phyloP scores from a whole-genome alignment of 108 stramenopile genomes.

The Poteriospumella lacustris region DNA sequence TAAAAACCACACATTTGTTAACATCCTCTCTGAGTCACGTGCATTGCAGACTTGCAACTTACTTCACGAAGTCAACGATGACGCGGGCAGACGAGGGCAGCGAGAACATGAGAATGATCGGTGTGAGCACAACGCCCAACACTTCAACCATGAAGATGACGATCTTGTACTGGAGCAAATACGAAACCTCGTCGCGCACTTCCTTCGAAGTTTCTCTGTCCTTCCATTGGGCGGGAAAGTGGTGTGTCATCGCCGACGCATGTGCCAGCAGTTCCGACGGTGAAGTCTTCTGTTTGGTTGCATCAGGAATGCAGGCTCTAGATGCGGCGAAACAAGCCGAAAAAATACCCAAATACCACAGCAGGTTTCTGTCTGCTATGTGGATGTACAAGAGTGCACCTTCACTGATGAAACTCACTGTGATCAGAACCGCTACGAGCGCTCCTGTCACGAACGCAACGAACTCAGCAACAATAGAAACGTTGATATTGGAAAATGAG shows the following conservation, averaged over 20 bases:
- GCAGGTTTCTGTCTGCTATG: slow-evolving; percentile 76
- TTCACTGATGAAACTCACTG: slow-evolving; percentile 81
- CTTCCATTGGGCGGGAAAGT: slow-evolving; percentile 77
- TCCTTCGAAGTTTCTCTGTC: slow-evolving; percentile 62
- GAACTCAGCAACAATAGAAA: slow-evolving; percentile 65
- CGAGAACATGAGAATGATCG: slow-evolving; percentile 75
- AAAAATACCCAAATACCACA: slow-evolving; percentile 74
- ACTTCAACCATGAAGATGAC: slow-evolving; percentile 57
- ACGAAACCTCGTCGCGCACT: slow-evolving; percentile 58
- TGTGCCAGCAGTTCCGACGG: slow-evolving; percentile 43
- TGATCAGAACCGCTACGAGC: slow-evolving; percentile 76
- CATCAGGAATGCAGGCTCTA: slow-evolving; percentile 54
- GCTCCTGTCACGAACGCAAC: slow-evolving; percentile 85
- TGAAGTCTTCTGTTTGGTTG: neutral
- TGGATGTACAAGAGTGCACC: slow-evolving; percentile 84
- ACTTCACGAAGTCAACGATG: slow-evolving; percentile 71
- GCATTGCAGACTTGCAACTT: neutral
- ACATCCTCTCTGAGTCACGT: neutral
- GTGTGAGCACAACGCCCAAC: slow-evolving; percentile 69
- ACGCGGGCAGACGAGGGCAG: slow-evolving; percentile 71
- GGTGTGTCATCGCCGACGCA: slow-evolving; percentile 78
- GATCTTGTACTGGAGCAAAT: slow-evolving; percentile 75
- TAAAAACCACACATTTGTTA: neutral
- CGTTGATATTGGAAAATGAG: slow-evolving; percentile 71
- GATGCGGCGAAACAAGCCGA: slow-evolving; percentile 67